Conservation (phyloP, 768 basidiomycete species). For the Lactarius tabidus region DNA sequence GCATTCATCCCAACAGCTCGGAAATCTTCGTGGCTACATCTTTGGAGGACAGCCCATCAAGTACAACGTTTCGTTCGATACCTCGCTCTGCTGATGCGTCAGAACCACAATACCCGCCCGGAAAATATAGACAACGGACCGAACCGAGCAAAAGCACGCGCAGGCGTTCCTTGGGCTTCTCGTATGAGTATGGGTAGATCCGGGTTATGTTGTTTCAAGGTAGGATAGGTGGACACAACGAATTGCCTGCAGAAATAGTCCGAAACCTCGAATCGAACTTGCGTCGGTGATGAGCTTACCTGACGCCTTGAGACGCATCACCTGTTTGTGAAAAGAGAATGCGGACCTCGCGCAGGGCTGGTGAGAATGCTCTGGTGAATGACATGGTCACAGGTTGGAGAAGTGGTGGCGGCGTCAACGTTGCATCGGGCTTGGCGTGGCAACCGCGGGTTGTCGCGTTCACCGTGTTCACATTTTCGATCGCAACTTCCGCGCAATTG, state of each 20-base stretch:
- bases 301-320: conserved; percentile 70
- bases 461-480: conserved; percentile 5
- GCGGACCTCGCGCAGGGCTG: conserved; percentile 75
- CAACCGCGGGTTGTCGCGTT: conserved; percentile 7
- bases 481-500: background rate
- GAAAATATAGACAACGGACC: conserved; percentile 47
- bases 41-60: conserved; percentile 67
- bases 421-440: background rate
- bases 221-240: conserved; percentile 66
- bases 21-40: conserved; percentile 72
- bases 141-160: conserved; percentile 79
- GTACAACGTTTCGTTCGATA: conserved; percentile 73
- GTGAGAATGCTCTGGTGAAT: conserved; percentile 70
- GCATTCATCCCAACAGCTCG: conserved; percentile 45
- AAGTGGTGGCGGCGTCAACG: background rate
- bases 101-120: background rate
- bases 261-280: background rate
- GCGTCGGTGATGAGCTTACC: conserved; percentile 42
- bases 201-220: conserved; percentile 78
- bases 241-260: conserved; percentile 54
- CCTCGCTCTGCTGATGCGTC: conserved; percentile 57
- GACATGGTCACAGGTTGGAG: conserved; percentile 30
- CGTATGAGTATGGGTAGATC: conserved; percentile 82
- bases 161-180: conserved; percentile 75
- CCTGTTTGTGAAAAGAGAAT: conserved; percentile 77